A percentile compares a stretch with the other conserved stretches of the same genome.
These are phyloP conservation scores for Tillandsia fasciculata DNA, from an alignment of 176 grass and related monocot genomes.

Conservation along the genomic window DNA sequence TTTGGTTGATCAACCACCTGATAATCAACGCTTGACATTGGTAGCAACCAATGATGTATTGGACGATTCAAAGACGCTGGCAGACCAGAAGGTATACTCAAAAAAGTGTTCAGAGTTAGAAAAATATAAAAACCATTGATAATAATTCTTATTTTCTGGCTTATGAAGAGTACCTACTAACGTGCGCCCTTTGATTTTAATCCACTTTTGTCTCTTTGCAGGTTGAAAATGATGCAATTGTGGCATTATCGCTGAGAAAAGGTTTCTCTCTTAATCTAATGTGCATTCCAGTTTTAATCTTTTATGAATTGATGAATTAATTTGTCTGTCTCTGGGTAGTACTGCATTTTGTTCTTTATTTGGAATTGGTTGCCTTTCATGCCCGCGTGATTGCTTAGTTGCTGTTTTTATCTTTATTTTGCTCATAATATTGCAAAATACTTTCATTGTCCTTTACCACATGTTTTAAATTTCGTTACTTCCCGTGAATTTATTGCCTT, in stretches of 20 bases:
- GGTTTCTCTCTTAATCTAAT: constrained; percentile 22
- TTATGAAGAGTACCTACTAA: not conserved
- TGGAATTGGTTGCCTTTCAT: too few relatives aligned
- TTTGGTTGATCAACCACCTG: constrained; percentile 36
- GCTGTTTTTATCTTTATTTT: not conserved
- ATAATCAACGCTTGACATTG: constrained; percentile 42
- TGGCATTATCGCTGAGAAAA: constrained; percentile 64
- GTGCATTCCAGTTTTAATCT: not conserved
- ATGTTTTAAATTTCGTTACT: too few relatives aligned
- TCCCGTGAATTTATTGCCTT: too few relatives aligned
- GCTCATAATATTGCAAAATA: not conserved
- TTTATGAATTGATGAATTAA: not conserved
- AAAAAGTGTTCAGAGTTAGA: not conserved
- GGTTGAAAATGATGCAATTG: constrained; percentile 71
- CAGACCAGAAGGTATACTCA: constrained; percentile 46
- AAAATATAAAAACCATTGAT: not conserved
- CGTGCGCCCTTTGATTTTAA: not conserved
- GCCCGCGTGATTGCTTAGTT: not conserved
- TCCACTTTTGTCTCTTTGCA: constrained; percentile 16
- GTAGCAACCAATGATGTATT: constrained; percentile 39
- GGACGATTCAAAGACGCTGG: constrained; percentile 52
- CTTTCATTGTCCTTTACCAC: too few relatives aligned
- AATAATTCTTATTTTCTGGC: constrained; percentile 1
- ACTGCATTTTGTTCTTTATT: not conserved
- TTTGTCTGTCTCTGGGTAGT: not conserved